Evolutionary conservation across 2,329 filamentous ascomycete genomes (phyloP), one percentile per base, ranked within the genome.

Genomic region (Chaetoscypha palmicola): DNA sequence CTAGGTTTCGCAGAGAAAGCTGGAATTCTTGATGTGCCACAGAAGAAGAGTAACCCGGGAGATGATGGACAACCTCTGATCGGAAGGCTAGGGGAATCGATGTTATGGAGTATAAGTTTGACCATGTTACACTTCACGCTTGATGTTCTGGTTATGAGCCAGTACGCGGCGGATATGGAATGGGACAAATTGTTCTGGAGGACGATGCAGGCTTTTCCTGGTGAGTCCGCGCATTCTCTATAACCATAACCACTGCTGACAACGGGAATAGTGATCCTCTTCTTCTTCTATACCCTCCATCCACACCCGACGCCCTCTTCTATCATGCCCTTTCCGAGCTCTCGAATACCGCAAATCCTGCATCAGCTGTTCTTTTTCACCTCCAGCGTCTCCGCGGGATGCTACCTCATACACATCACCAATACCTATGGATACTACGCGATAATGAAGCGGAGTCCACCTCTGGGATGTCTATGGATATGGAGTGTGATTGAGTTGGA

Each of bases 401-500:
- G 81, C 65, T 90, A 88, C 63, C 70, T 96, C 50, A 81, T 97
- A 38, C 72, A 86, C 54, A 79, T 90, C 41, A 88, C 85, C 20
- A 97, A 96, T 58, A 74, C 71, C 22, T 77, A 81, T 52, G 79
- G 83, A 3, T 97, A 96, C 58, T 79, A 94, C 55, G 84, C 85
- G 5, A 81, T 94, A 16, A 90, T 97, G 87, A 94, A 95, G 68
- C 81, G 79, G 51, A 85, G 89, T 0, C 92, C 92, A n/a, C 81
- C 89, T 4, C 64, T 96, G 11, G 92, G 88, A 0, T 91, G 86
- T 31, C 64, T 97, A 14, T 97, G 91, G 90, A 76, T 97, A 3
- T 97, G 91, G 89, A 80, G 84, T 23, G 82, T 97, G 17, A 74
- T 97, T 36, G 92, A 98, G 68, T 74, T 96, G 66, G 75, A 87